Evolutionary conservation across 108 stramenopile genomes (phyloP).

Genomic region (Heterococcus sp.): DNA sequence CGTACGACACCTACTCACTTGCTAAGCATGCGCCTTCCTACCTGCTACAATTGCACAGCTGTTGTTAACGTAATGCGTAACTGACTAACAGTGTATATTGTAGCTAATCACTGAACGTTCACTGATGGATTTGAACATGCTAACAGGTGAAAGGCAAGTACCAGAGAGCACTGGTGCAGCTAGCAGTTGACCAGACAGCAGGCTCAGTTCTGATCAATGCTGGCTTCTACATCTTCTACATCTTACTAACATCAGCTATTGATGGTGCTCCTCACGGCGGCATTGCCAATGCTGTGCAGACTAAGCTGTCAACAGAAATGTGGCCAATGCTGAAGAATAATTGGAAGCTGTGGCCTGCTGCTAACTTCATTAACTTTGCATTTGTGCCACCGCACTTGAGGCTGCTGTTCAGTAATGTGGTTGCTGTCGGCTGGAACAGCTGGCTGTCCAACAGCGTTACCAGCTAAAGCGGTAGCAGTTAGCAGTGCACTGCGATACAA

Average conservation of each 20-base stretch:
- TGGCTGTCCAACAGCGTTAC: constrained; percentile 10
- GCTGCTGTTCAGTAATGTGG: constrained; percentile 36
- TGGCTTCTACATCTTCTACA: constrained; percentile 6
- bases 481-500: too few relatives aligned
- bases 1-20: too few relatives aligned
- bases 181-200: constrained; percentile 6
- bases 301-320: not conserved
- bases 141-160: constrained; percentile 5
- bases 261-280: not conserved
- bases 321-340: not conserved
- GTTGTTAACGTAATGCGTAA: too few relatives aligned
- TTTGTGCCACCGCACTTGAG: constrained; percentile 26
- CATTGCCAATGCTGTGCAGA: not conserved
- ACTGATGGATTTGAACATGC: too few relatives aligned
- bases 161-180: not conserved
- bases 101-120: too few relatives aligned
- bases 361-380: constrained; percentile 37
- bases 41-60: too few relatives aligned
- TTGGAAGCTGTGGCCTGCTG: constrained; percentile 8
- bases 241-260: not conserved
- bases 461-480: not conserved
- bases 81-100: too few relatives aligned
- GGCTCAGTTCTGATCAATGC: not conserved
- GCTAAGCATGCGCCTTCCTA: too few relatives aligned
- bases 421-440: constrained; percentile 30